A percentile compares a stretch with the other conserved stretches of the same genome.
phyloP scores from a whole-genome alignment of 2,329 filamentous ascomycete species.

The Mycogone perniciosa region DNA sequence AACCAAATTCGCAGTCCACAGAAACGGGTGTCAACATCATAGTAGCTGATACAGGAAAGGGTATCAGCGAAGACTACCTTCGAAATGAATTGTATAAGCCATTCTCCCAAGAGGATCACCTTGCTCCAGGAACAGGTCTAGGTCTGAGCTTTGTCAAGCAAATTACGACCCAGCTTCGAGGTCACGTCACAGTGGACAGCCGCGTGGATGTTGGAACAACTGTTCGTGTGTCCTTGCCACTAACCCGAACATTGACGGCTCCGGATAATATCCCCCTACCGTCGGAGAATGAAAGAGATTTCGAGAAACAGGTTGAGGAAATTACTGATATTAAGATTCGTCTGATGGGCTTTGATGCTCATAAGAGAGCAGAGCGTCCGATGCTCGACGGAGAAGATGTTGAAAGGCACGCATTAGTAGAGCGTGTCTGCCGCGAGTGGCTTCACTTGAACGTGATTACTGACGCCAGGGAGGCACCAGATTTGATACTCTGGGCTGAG shows the following conservation, averaged over 20 bases:
- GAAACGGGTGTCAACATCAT: conserved; percentile 30
- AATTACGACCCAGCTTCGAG: conserved; percentile 53
- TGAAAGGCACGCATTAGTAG: neutral
- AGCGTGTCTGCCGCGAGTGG: conserved; percentile 26
- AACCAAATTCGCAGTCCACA: neutral
- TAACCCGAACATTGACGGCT: conserved; percentile 14
- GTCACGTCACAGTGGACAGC: conserved; percentile 51
- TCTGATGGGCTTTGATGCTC: conserved; percentile 18
- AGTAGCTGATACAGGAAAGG: conserved; percentile 58
- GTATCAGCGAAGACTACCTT: conserved; percentile 59
- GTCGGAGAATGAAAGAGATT: conserved; percentile 20
- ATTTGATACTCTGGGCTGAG: conserved; percentile 20
- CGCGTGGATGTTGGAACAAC: conserved; percentile 30
- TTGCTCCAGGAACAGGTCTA: conserved; percentile 56
- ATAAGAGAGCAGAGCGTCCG: neutral
- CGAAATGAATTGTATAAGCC: conserved; percentile 55
- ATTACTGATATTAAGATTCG: conserved; percentile 26
- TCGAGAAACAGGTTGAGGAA: conserved; percentile 22
- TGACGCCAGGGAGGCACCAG: conserved; percentile 16
- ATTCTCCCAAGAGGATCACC: conserved; percentile 56
- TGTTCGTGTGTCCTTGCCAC: conserved; percentile 27
- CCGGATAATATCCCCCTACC: neutral
- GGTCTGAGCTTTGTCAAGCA: conserved; percentile 59
- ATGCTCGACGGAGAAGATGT: conserved; percentile 4
- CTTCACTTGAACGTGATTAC: conserved; percentile 25